These are phyloP conservation scores for Sugiyamaella pinicola DNA, from an alignment of 1,139 yeast genomes.

Conservation along the genomic window DNA sequence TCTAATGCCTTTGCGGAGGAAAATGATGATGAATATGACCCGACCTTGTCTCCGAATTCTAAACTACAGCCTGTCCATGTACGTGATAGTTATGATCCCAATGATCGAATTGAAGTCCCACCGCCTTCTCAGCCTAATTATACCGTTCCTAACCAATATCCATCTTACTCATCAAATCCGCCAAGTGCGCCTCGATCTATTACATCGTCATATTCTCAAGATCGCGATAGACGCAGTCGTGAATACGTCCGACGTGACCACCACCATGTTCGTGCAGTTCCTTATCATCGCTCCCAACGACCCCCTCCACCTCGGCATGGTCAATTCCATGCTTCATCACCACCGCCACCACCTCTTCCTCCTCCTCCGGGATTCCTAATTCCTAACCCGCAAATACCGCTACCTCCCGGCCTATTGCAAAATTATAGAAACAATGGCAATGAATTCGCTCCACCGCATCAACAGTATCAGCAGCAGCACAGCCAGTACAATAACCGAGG, in stretches of 20 bases:
- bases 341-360: neutral
- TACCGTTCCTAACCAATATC: neutral
- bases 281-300: neutral
- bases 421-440: neutral
- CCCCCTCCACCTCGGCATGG: neutral
- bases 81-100: slow-evolving; percentile 2
- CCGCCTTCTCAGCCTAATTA: neutral
- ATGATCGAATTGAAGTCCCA: neutral
- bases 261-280: neutral
- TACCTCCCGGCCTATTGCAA: neutral
- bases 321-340: neutral
- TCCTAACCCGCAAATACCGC: neutral
- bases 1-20: neutral
- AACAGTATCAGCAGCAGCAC: neutral
- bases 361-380: neutral
- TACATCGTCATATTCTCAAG: neutral
- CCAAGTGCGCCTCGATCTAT: neutral
- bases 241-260: neutral
- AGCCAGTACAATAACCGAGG: neutral
- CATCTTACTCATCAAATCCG: neutral
- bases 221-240: neutral
- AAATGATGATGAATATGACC: slow-evolving; percentile 13
- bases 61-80: neutral
- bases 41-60: neutral
- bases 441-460: neutral